Base-by-base conservation (phyloP, 257 asterid genomes). In the Lycium barbarum region DNA sequence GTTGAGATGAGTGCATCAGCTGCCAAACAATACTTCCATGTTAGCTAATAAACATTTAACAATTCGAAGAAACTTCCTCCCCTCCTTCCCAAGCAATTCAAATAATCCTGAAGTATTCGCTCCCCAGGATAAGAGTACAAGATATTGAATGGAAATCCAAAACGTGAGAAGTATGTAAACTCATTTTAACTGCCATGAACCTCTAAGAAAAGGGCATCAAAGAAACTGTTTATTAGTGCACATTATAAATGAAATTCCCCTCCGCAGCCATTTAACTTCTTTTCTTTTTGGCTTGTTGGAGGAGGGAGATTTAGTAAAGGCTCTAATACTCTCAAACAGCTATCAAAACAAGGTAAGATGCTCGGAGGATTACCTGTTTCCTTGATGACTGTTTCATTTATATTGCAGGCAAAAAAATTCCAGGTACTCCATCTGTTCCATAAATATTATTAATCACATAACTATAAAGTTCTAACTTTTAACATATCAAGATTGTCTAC, bases 331-430 rank as follows among this genome's bases (percentile, higher is more conserved):
- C 38, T 45, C 59, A 58, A 84, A 85, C 82, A 85, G 83, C 51
- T 65, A 58, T 45, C 62, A 51, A 81, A 84, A 49, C 17, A 84
- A 80, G 22, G 51, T 53, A 36, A 7, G 47, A 14, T 0, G 61
- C 47, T 26, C 51, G 66, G 81, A 83, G 70, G 53, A 81, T 62
- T 89, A 97, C 99, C 99, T 87, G 98, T 97, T 91, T 94, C 99
- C 89, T 74, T 95, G 91, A 97, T 93, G 51, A 95, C 92, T n/a
- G 85, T 87, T 88, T 97, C 99, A 85, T 87, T 90, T 89, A 97
- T 97, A 85, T 95, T 85, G 86, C 99, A 97, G 40, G 94, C 98
- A 86, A 95, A 97, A 88, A 89, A 94, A 87, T 95, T 97, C 99
- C 99, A 97, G 92, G 94, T 93, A 84, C 91, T 94, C 99, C 99